Evolutionary conservation across 2,329 filamentous ascomycete species (phyloP).

Genomic region (Diaporthe sp.): DNA sequence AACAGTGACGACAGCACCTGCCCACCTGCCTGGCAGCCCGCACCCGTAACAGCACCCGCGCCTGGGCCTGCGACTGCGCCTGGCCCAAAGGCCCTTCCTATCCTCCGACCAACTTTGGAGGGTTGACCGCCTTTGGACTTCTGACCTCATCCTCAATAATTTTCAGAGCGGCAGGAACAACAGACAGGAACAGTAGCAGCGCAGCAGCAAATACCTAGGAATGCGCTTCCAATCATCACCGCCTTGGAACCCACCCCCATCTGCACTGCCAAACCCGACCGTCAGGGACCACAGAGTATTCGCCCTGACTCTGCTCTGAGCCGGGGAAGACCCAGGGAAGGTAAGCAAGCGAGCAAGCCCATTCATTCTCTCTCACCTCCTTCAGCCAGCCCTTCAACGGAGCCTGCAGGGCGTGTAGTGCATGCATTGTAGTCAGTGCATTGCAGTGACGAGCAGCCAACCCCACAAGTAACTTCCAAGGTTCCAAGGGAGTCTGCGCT

Average conservation of each 20-base stretch:
- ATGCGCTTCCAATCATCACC: neutral
- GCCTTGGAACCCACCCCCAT: neutral
- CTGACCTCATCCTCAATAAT: constrained; percentile 21
- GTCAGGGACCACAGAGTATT: neutral
- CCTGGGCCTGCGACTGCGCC: neutral
- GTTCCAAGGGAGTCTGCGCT: constrained; percentile 13
- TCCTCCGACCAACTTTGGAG: neutral
- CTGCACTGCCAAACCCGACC: neutral
- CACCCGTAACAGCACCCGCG: neutral
- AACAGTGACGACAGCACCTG: neutral
- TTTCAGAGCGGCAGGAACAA: constrained; percentile 20
- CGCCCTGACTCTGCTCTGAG: neutral
- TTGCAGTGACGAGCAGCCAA: neutral
- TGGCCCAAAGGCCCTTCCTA: constrained; percentile 2
- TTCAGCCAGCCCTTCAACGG: neutral
- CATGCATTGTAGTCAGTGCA: too few species aligned
- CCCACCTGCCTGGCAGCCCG: too few species aligned
- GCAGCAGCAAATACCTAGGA: neutral
- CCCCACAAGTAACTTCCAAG: constrained; percentile 17
- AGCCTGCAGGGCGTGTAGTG: neutral
- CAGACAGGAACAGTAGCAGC: neutral
- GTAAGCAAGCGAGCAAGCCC: neutral
- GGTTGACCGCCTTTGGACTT: constrained; percentile 28
- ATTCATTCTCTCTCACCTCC: neutral
- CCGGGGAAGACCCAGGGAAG: neutral